A percentile compares a stretch with the other conserved stretches of the same genome.
phyloP scores from a whole-genome alignment of 352 stramenopile species.

The Chloridella minuta region DNA sequence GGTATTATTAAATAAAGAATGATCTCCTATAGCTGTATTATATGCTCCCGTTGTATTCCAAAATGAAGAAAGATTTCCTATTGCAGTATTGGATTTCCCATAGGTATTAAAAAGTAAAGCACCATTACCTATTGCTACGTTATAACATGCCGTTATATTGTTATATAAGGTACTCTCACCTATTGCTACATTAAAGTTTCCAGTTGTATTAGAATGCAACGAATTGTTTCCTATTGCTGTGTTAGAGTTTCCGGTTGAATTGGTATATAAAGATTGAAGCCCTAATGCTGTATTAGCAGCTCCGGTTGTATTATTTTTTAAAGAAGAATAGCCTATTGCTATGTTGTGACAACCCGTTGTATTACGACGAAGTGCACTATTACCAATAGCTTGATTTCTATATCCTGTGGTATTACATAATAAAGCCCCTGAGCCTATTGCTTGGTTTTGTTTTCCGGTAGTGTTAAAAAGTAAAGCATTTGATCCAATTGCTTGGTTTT shows the following conservation, averaged over 20 bases:
- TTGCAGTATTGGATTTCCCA: not conserved
- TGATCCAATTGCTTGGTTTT: not conserved
- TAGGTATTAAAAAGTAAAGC: not conserved
- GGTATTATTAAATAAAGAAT: not conserved
- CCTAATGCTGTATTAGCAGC: not conserved
- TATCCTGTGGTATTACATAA: not conserved
- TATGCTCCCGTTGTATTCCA: not conserved
- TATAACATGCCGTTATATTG: not conserved
- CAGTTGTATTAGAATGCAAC: not conserved
- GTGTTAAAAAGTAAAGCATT: not conserved
- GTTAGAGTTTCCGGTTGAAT: not conserved
- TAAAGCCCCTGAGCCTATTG: not conserved
- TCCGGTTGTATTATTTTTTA: not conserved
- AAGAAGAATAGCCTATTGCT: not conserved
- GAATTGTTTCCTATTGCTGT: not conserved
- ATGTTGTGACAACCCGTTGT: not conserved
- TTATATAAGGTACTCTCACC: not conserved
- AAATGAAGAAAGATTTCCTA: not conserved
- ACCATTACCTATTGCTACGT: not conserved
- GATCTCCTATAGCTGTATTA: not conserved
- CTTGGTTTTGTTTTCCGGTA: not conserved
- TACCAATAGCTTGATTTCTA: not conserved
- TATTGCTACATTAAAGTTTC: not conserved
- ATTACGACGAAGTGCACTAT: not conserved
- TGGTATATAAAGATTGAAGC: not conserved